These are phyloP conservation scores for Pontederia paniculata DNA, from an alignment of 176 grass and related monocot species.

Conservation along the genomic window DNA sequence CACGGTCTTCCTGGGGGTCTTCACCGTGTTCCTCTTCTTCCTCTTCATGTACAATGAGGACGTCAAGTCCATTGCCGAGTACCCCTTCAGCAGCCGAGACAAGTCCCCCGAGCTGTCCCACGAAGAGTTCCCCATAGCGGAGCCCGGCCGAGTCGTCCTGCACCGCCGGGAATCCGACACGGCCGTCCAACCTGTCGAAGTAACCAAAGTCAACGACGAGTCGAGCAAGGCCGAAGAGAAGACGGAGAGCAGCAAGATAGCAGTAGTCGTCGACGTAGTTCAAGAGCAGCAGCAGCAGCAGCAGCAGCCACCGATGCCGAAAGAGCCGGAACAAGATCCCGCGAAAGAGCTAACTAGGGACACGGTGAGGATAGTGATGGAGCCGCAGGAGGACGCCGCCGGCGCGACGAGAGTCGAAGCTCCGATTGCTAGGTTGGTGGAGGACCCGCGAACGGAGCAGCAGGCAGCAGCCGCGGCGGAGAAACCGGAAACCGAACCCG, in stretches of 20 bases:
- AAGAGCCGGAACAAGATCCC: neutral
- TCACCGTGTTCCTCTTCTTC: constrained; percentile 12
- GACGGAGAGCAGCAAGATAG: neutral
- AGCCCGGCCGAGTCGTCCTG: neutral
- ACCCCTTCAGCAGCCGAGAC: neutral
- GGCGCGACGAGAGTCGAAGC: neutral
- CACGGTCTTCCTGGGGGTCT: neutral
- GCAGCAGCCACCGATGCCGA: neutral
- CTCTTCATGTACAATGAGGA: constrained; percentile 16
- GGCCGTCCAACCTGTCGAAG: no score
- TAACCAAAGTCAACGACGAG: neutral
- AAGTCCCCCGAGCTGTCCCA: neutral
- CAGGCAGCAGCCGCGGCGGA: neutral
- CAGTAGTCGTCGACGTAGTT: neutral
- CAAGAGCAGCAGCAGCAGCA: neutral
- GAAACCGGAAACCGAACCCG: neutral
- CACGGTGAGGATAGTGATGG: neutral
- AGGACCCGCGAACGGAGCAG: neutral
- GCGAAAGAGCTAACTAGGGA: neutral
- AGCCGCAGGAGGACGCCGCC: neutral
- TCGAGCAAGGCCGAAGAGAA: neutral
- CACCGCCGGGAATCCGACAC: no score
- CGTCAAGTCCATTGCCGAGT: constrained; percentile 14
- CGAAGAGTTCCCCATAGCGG: neutral
- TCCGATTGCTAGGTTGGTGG: neutral